phyloP scores from a whole-genome alignment of 1,139 yeast genomes.

The Suhomyces coccinellae region DNA sequence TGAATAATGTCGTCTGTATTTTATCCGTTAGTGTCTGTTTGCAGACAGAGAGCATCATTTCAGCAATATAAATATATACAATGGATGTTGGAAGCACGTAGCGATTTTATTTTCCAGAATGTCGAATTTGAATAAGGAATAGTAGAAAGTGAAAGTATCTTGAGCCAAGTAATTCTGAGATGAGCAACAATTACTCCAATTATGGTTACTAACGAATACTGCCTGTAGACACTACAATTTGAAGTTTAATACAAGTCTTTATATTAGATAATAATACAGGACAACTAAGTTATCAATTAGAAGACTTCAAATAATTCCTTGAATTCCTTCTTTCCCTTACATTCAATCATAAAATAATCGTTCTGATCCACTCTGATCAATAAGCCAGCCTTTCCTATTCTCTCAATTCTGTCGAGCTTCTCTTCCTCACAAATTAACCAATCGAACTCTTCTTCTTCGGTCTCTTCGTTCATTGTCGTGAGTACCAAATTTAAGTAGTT shows the following conservation, averaged over 20 bases:
- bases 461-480: conserved; percentile 17
- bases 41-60: conserved; percentile 2
- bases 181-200: no score
- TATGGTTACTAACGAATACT: no score
- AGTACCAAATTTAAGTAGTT: conserved; percentile 33
- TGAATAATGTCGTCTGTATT: conserved; percentile 7
- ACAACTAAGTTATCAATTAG: conserved; percentile 10
- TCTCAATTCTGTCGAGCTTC: conserved; percentile 32
- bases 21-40: conserved; percentile 1
- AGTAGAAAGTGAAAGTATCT: no score
- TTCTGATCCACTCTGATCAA: conserved; percentile 35
- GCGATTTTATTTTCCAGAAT: no score
- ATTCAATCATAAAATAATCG: conserved; percentile 46
- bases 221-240: no score
- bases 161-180: no score
- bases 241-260: background rate
- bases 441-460: conserved; percentile 21
- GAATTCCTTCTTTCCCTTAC: conserved; percentile 48
- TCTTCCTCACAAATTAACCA: conserved; percentile 42
- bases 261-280: conserved; percentile 1
- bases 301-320: conserved; percentile 36
- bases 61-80: background rate
- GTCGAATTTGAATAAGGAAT: no score
- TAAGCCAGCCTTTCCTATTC: conserved; percentile 49
- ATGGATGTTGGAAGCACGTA: background rate